phyloP scores from a whole-genome alignment of 2,329 filamentous ascomycete genomes.

The Fusarium annulatum region DNA sequence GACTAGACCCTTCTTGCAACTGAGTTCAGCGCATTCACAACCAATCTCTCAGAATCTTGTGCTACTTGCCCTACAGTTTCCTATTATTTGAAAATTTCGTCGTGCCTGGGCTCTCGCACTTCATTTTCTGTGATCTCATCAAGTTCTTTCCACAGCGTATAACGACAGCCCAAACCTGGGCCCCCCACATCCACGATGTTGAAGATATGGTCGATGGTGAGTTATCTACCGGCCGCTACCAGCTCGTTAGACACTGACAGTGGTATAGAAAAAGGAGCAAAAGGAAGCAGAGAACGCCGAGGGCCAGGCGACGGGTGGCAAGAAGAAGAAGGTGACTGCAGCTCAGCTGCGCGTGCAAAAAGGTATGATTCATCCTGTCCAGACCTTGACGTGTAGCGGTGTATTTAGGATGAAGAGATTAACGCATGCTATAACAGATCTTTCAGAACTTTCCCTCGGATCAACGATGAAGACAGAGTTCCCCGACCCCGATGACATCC shows the following conservation, averaged over 20 bases:
- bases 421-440: conserved; percentile 63
- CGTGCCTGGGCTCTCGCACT: neutral
- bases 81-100: neutral
- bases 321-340: conserved; percentile 99
- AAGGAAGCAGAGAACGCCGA: conserved; percentile 91
- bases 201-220: conserved; percentile 99
- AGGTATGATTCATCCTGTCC: conserved; percentile 66
- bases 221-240: neutral
- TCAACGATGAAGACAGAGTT: conserved; percentile 85
- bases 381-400: neutral
- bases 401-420: conserved; percentile 1
- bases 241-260: conserved; percentile 25
- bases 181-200: conserved; percentile 74
- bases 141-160: conserved; percentile 6
- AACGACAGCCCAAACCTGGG: conserved; percentile 38
- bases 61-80: neutral
- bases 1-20: conserved; percentile 32
- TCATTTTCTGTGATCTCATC: neutral
- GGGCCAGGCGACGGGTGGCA: conserved; percentile 74
- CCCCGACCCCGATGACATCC: conserved; percentile 84
- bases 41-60: conserved; percentile 2
- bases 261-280: conserved; percentile 88
- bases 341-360: conserved; percentile 96
- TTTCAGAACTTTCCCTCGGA: conserved; percentile 82
- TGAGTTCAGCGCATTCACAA: conserved; percentile 14